Base-by-base conservation (phyloP, 2,329 filamentous ascomycete genomes). In the Tolypocladium album region DNA sequence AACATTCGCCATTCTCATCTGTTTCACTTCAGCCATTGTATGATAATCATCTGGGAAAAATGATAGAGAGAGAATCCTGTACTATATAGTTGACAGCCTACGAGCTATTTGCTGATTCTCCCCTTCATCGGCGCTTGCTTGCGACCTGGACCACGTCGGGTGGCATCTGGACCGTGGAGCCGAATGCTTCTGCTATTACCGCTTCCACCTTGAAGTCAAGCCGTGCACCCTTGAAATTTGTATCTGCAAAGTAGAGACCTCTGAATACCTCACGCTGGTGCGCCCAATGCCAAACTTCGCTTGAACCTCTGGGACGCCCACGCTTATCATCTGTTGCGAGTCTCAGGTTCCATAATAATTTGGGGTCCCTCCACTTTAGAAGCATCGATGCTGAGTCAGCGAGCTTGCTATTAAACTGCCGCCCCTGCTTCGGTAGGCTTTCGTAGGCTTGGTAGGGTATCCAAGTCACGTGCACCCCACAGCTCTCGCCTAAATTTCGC, bases 381-480 rank as follows among this genome's bases (percentile, higher is more conserved):
- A 9, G 13, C 4, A 17, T 4, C 27, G 8, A 34, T 52, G 50
- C 50, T 53, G 50, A 53, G 20, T 53, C 31, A 53, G 47, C 45
- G 22, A 20, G 8, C 8, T 13, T 40, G 15, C 5, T 15, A 11
- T 38, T 2, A 38, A 12, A 38, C 11, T 12, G 11, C 36, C 12
- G 2, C 36, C 36, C 36, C 36, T 12, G 36, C 36, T 11, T 38
- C 13, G 8, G 11, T 38, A 38, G 36, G 36, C 36, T 11, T 36
- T 36, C 34, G 34, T 9, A 36, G 7, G 34, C 11, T 36, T 8
- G 55, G 45, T 58, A 62, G 60, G 60, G 58, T 56, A 62, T 8
- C 5, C 20, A 3, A 13, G 53, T 75, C 73, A 75, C 73, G 73
- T 75, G 73, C 13, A 17, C 42, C n/a, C 40, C 57, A 47, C 58